Percentiles rank a stretch among this genome's conserved stretches.
These are phyloP conservation scores for Exobasidium rhododendri DNA, from an alignment of 1,284 basidiomycete species.

Conservation along the genomic window DNA sequence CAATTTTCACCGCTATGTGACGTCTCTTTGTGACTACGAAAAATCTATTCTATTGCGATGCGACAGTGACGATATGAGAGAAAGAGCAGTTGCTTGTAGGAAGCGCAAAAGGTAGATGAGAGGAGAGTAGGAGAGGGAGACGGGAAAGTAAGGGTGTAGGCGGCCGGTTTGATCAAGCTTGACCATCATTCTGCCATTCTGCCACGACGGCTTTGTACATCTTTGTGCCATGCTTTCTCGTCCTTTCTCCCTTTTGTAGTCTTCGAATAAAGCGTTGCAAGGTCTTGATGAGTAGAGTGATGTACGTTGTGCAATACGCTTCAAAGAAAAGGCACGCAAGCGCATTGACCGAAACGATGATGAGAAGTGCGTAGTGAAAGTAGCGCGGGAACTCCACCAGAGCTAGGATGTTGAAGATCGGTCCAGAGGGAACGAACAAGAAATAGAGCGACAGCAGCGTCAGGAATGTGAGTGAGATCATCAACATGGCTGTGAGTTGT, in stretches of 20 bases:
- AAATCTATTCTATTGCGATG: too few relatives aligned
- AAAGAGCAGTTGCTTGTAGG: too few relatives aligned
- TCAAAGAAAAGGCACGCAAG: slow-evolving; percentile 74
- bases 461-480: slow-evolving; percentile 36
- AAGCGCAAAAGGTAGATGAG: too few relatives aligned
- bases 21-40: too few relatives aligned
- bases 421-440: slow-evolving; percentile 61
- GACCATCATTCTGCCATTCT: slow-evolving; percentile 35
- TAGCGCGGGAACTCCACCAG: slow-evolving; percentile 71
- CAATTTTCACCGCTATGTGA: too few relatives aligned
- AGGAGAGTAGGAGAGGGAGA: too few relatives aligned
- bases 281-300: slow-evolving; percentile 31
- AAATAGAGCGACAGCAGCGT: slow-evolving; percentile 39
- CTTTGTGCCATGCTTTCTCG: slow-evolving; percentile 24
- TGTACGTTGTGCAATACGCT: slow-evolving; percentile 31
- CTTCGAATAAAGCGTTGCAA: slow-evolving; percentile 23
- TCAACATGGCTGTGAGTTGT: slow-evolving; percentile 29
- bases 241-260: neutral
- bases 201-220: slow-evolving; percentile 39
- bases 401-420: slow-evolving; percentile 68
- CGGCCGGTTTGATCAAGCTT: too few relatives aligned
- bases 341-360: slow-evolving; percentile 72
- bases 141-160: too few relatives aligned
- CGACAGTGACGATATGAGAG: too few relatives aligned
- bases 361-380: slow-evolving; percentile 70